phyloP scores from a whole-genome alignment of 2,329 filamentous ascomycete species.

The Fusarium brevicatenulatum region DNA sequence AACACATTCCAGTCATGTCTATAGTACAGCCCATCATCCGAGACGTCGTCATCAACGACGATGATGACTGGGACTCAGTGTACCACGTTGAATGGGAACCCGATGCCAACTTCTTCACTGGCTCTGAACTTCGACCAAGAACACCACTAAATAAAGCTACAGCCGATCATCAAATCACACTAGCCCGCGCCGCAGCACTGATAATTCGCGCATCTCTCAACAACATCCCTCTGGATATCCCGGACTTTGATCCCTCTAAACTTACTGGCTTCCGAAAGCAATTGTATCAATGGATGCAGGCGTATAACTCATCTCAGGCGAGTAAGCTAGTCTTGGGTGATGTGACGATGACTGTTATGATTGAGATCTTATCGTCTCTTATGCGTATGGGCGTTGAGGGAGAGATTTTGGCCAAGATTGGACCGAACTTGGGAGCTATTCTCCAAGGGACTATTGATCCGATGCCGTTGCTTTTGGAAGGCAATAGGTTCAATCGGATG shows the following conservation, averaged over 20 bases:
- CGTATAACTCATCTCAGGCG: background rate
- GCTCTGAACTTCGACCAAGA: background rate
- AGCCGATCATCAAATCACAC: conserved; percentile 3
- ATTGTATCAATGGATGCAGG: conserved; percentile 9
- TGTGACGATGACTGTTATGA: conserved; percentile 16
- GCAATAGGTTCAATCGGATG: background rate
- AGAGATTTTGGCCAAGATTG: conserved; percentile 14
- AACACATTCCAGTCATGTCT: background rate
- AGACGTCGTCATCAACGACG: background rate
- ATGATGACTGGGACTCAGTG: conserved; percentile 6
- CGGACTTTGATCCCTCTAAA: background rate
- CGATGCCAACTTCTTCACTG: conserved; percentile 13
- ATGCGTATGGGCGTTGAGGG: conserved; percentile 5
- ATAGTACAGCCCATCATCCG: conserved; percentile 11
- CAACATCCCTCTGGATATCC: conserved; percentile 15
- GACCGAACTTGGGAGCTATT: conserved; percentile 9
- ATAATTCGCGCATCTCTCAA: conserved; percentile 19
- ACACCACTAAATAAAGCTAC: background rate
- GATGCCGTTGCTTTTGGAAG: background rate
- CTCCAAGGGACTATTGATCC: background rate
- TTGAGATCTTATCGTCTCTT: conserved; percentile 26
- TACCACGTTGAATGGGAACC: conserved; percentile 14
- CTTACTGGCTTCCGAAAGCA: background rate
- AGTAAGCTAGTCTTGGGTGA: background rate
- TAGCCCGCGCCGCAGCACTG: conserved; percentile 17